Percentiles rank a stretch among this genome's conserved stretches.
phyloP scores from a whole-genome alignment of 169 alveolate genomes.

The Theileria orientalis region DNA sequence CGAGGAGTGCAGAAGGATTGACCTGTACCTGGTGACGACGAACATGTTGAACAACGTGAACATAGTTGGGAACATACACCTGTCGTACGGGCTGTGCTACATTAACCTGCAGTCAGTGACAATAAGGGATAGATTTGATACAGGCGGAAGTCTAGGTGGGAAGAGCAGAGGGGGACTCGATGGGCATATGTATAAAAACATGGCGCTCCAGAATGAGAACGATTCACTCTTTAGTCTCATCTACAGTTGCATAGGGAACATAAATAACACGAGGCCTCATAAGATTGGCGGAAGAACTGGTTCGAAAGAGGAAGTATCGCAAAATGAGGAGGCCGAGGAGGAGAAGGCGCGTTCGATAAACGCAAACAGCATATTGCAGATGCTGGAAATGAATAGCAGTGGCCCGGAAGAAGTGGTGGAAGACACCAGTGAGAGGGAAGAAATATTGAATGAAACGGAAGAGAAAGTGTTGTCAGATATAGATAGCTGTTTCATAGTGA shows the following conservation, averaged over 20 bases:
- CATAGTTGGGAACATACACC: constrained; percentile 35
- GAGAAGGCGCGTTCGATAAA: neutral
- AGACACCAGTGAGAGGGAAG: neutral
- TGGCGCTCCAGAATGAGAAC: neutral
- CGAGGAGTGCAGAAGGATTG: neutral
- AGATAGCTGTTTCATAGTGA: neutral
- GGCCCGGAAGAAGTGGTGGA: neutral
- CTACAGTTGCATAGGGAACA: neutral
- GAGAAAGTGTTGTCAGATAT: too few species aligned
- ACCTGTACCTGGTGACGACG: constrained; percentile 44
- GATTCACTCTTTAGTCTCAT: neutral
- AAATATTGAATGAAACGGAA: neutral
- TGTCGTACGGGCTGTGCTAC: constrained; percentile 48
- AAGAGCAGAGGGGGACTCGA: neutral
- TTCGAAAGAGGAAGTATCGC: neutral
- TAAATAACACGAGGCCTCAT: neutral
- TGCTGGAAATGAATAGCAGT: neutral
- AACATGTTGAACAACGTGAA: constrained; percentile 39
- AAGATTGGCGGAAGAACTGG: neutral
- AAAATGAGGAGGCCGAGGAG: neutral
- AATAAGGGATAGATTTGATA: neutral
- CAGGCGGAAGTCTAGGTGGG: neutral
- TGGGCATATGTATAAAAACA: too few species aligned
- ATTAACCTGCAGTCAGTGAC: constrained; percentile 7
- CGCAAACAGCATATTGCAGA: neutral